phyloP scores from a whole-genome alignment of 257 asterid genomes.

The Capsicum pubescens region DNA sequence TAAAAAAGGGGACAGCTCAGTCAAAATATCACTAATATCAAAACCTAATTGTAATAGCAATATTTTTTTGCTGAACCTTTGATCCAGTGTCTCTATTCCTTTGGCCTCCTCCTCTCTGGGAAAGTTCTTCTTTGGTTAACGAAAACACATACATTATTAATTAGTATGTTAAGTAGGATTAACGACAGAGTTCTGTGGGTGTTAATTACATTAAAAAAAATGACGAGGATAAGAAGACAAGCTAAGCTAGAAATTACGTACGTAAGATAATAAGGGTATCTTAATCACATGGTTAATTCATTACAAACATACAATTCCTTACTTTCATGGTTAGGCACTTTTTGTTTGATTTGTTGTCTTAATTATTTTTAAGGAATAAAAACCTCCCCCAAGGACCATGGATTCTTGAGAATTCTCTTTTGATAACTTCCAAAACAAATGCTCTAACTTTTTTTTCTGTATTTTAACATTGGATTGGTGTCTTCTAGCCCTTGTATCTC shows the following conservation, averaged over 20 bases:
- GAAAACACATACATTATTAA: conserved; percentile 12
- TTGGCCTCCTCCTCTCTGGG: conserved; percentile 51
- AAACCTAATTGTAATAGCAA: conserved; percentile 6
- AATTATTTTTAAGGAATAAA: conserved; percentile 25
- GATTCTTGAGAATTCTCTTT: conserved; percentile 51
- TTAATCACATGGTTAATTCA: conserved; percentile 52
- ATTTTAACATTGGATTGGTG: conserved; percentile 37
- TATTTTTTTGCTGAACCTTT: conserved; percentile 36
- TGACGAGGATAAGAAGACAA: background rate
- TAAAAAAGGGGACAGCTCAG: conserved; percentile 14
- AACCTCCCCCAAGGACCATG: conserved; percentile 39
- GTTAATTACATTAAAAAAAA: background rate
- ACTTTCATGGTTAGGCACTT: conserved; percentile 58
- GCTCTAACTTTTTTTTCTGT: conserved; percentile 33
- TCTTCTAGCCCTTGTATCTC: conserved; percentile 60
- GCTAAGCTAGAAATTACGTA: background rate
- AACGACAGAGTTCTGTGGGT: background rate
- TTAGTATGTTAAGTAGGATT: background rate
- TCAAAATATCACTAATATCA: conserved; percentile 37
- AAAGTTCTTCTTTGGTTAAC: conserved; percentile 33
- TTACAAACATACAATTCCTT: conserved; percentile 37
- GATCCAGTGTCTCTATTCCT: conserved; percentile 51
- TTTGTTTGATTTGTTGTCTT: conserved; percentile 67
- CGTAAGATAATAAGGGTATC: conserved; percentile 34
- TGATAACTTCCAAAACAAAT: conserved; percentile 51